Base-by-base conservation (phyloP, 1,139 yeast species). In the Protomyces gravidus region DNA sequence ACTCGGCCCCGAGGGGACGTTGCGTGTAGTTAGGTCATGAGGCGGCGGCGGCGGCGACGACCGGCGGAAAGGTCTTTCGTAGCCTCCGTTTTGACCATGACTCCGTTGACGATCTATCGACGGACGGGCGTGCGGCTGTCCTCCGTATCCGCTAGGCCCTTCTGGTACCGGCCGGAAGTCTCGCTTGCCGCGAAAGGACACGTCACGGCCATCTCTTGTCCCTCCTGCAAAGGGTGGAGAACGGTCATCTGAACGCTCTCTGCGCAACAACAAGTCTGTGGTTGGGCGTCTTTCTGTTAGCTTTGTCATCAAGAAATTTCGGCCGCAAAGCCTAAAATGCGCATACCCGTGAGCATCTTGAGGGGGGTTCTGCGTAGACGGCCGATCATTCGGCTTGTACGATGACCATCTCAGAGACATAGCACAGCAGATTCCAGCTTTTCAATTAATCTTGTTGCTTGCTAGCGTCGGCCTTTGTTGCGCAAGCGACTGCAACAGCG, bases 261-360 rank as follows among this genome's bases (percentile, higher is more conserved):
- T 19, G n/a, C 19, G n/a, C 3, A 15, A 30, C 2, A 30, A 21
- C 42, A 17, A 36, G 19, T 36, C 42, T 36, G n/a, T 19, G n/a
- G 42, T 36, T 5, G 42, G 19, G 21, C 42, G 42, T 15, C 42
- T 36, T 19, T 5, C n/a, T 36, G 7, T 36, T 36, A 36, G 42
- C 42, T 36, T n/a, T 17, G 23, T 17, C 21, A n/a, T 17, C 17
- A 36, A n/a, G 17, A 9, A 2, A 28, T 28, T 17, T 36, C 21
- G 42, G 42, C 42, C 5, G 19, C 32, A 36, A 21, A n/a, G 19
- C 42, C 7, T 15, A 15, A 30, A 30, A 15, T 13, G n/a, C 15
- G 15, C 42, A 36, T 36, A 36, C 42, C 42, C 42, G 19, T 36
- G 42, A 9, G 42, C 23, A 36, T 36, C 42, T n/a, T n/a, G 42